Evolutionary conservation across 176 grass and related monocot genomes (phyloP), one percentile per base, ranked within the genome.

Genomic region (Oryza meridionalis): DNA sequence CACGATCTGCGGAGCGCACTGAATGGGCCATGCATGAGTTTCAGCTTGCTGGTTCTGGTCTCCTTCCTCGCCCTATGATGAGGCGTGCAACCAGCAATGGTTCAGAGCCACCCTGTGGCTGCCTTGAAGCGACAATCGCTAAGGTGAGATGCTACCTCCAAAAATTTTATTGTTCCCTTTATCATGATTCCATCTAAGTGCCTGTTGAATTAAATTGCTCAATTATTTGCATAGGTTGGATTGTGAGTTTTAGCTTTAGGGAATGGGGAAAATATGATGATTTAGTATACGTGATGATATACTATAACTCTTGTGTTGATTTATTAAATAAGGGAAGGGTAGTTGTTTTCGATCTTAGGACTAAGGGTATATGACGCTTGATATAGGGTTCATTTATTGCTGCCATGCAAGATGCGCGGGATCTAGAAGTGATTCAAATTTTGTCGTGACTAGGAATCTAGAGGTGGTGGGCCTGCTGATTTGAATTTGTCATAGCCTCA

Each of bases 1-100:
- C 68, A 9, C 62, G 59, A 1, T 12, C 2, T 0, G 53, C 73
- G 2, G 29, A 87, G 44, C 77, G 68, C 6, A 96, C 90, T 1
- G 72, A 80, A 25, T 93, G 88, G 90, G 81, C 89, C 24, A 93
- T 96, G 90, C 51, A 85, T 3, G 94, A 96, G 65, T 91, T 91
- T 26, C 27, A 45, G 2, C 58, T 62, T 11, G 58, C n/a, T 6
- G n/a, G 58, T 1, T 2, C 9, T 22, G 2, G 8, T n/a, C 21
- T 62, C 8, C 3, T 24, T 7, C 58, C 19, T 22, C 13, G 0
- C 58, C 7, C 58, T 10, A 24, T 62, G 58, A 24, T 22, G 58
- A 24, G n/a, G 58, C 9, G 9, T 8, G 3, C 9, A n/a, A 62
- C 19, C 8, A 9, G 58, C 9, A n/a, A 11, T n/a, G 58, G n/a